Evolutionary conservation across 495 filamentous ascomycete species (phyloP).

Genomic region (Aspergillus wentii): DNA sequence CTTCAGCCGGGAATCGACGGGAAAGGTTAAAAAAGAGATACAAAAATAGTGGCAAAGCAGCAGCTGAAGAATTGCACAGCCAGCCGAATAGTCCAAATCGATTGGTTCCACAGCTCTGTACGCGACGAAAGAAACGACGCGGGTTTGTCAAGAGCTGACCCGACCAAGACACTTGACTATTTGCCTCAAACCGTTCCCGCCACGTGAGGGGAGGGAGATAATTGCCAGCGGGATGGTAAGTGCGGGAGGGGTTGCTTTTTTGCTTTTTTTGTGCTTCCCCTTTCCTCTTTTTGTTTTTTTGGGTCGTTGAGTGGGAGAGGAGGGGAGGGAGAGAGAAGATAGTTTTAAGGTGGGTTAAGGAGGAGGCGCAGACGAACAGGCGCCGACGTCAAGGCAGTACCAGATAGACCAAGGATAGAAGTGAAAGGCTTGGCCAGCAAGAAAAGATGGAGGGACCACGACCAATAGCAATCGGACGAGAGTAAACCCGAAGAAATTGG

Average conservation of each 20-base stretch:
- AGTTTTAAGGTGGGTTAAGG: conserved; percentile 1
- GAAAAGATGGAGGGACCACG: conserved; percentile 2
- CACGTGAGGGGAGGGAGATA: conserved; percentile 18
- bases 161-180: conserved; percentile 7
- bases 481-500: conserved; percentile 5
- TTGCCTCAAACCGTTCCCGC: conserved; percentile 12
- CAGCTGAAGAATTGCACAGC: conserved; percentile 14
- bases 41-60: conserved; percentile 3
- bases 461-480: too few relatives aligned
- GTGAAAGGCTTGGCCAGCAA: conserved; percentile 17
- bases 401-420: conserved; percentile 11
- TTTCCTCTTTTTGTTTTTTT: too few relatives aligned
- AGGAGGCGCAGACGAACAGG: conserved; percentile 4
- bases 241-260: too few relatives aligned
- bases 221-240: conserved; percentile 9
- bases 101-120: too few relatives aligned
- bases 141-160: too few relatives aligned
- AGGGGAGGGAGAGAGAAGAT: background rate
- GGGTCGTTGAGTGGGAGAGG: background rate
- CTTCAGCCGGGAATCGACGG: too few relatives aligned
- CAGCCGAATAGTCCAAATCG: too few relatives aligned
- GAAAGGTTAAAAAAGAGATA: background rate
- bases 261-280: too few relatives aligned
- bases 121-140: too few relatives aligned
- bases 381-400: too few relatives aligned